These are phyloP conservation scores for Teunomyces panamensis DNA, from an alignment of 805 yeast species.

Conservation along the genomic window DNA sequence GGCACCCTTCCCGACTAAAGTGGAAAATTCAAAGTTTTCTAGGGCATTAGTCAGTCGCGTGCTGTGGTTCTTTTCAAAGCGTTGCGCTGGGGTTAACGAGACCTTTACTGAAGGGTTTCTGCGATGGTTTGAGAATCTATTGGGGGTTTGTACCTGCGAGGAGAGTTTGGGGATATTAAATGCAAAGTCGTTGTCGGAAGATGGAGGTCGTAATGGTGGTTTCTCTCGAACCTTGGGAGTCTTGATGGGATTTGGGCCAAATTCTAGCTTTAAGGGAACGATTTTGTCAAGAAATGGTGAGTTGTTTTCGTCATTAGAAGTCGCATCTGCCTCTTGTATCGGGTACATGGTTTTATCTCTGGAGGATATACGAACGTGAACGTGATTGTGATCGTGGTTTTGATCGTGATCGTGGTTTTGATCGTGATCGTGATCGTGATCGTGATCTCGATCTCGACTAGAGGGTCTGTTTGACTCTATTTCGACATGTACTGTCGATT, in stretches of 20 bases:
- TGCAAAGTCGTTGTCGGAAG: background rate
- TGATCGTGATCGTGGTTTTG: too few relatives aligned
- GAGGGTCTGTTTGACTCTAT: background rate
- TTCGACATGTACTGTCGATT: constrained; percentile 13
- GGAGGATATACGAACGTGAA: background rate
- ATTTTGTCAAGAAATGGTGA: constrained; percentile 17
- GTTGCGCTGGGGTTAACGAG: constrained; percentile 51
- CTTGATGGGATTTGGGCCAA: background rate
- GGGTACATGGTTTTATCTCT: constrained; percentile 1
- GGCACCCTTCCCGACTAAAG: constrained; percentile 85
- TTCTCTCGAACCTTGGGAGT: constrained; percentile 5
- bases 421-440: too few relatives aligned
- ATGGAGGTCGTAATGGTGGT: background rate
- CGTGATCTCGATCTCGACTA: background rate
- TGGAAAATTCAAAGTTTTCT: constrained; percentile 51
- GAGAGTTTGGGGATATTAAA: background rate
- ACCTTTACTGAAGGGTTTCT: constrained; percentile 35
- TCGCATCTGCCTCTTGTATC: constrained; percentile 1
- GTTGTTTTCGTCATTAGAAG: constrained; percentile 5
- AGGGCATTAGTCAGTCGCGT: constrained; percentile 38
- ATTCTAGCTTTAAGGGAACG: background rate
- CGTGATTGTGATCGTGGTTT: too few relatives aligned
- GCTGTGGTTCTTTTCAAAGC: constrained; percentile 43
- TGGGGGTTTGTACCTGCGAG: background rate
- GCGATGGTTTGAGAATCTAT: constrained; percentile 9